Evolutionary conservation across 1,139 yeast genomes (phyloP).

Genomic region (Hemisphaericaspora xylanilytica): DNA sequence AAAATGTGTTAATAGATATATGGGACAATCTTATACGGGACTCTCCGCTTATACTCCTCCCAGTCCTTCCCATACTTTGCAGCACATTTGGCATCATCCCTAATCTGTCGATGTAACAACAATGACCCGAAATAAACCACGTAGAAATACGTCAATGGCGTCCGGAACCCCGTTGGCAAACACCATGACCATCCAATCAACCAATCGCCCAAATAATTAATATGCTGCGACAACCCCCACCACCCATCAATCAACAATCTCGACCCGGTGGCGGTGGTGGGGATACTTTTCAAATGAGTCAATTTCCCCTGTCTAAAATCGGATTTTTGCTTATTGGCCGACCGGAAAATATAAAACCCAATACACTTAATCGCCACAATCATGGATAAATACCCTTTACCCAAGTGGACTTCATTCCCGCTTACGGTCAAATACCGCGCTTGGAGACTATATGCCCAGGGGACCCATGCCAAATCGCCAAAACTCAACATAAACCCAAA

Average conservation of each 20-base stretch:
- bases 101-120: conserved; percentile 78
- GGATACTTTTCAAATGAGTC: conserved; percentile 60
- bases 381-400: conserved; percentile 34
- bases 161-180: conserved; percentile 78
- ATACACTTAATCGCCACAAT: conserved; percentile 42
- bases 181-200: conserved; percentile 91
- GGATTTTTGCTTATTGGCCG: conserved; percentile 82
- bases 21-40: conserved; percentile 90
- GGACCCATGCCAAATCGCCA: conserved; percentile 94
- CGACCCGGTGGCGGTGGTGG: conserved; percentile 75
- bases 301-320: conserved; percentile 78
- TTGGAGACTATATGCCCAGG: conserved; percentile 86
- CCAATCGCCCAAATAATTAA: conserved; percentile 96
- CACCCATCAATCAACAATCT: conserved; percentile 85
- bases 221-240: conserved; percentile 95
- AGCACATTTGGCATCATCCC: conserved; percentile 91
- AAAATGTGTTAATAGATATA: conserved; percentile 69
- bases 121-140: conserved; percentile 78
- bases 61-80: conserved; percentile 83
- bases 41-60: conserved; percentile 74
- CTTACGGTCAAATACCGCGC: conserved; percentile 70
- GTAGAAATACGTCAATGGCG: conserved; percentile 85
- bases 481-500: conserved; percentile 94
- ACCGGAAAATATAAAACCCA: conserved; percentile 82
- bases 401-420: conserved; percentile 56